Conservation (phyloP, 2,329 filamentous ascomycete genomes). For the Leptographium procerum region DNA sequence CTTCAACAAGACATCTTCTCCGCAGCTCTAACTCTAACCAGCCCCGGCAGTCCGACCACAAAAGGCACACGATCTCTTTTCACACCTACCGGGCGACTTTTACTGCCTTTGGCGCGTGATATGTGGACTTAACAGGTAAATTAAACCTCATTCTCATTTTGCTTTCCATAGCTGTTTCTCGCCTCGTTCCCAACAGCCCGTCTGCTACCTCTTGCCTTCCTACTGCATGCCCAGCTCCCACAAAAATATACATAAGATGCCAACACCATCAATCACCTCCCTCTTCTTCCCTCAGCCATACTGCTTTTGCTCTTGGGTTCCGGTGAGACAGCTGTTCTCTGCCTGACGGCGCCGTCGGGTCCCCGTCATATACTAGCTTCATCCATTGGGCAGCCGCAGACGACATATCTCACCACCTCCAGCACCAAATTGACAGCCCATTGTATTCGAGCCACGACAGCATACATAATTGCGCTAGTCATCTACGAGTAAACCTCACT, state of each 20-base stretch:
- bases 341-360: neutral
- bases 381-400: neutral
- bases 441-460: conserved; percentile 13
- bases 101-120: neutral
- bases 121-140: no score
- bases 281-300: no score
- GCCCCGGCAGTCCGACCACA: neutral
- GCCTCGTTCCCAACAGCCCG: no score
- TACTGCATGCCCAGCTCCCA: neutral
- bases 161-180: neutral
- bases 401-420: neutral
- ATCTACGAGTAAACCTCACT: neutral
- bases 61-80: neutral
- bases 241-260: neutral
- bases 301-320: no score
- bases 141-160: neutral
- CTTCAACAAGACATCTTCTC: neutral
- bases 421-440: neutral
- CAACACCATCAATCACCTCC: neutral
- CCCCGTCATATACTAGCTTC: neutral
- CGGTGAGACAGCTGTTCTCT: neutral
- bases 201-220: neutral
- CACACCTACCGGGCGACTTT: neutral
- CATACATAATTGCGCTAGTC: conserved; percentile 2
- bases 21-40: no score